Base-by-base conservation (phyloP, 2,329 filamentous ascomycete species). In the Penicillium crustosum region DNA sequence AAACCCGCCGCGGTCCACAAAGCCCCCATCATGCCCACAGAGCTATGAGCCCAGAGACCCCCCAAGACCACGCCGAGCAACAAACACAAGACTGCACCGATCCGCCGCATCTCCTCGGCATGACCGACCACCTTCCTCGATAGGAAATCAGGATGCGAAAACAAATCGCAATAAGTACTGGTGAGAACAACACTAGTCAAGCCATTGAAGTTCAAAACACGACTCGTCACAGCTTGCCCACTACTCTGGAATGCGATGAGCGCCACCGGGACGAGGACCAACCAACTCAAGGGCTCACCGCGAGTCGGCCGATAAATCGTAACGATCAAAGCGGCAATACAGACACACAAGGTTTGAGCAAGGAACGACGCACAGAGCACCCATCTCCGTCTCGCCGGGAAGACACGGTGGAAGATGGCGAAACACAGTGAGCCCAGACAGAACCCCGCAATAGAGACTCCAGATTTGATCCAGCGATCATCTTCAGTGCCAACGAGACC, bases 151-250 rank as follows among this genome's bases (percentile, higher is more conserved):
- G 79, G 75, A 66, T 91, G 89, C 1, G 86, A 89, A 65, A 91
- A 91, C 21, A 93, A 69, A 70, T 93, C 90, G 69, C 89, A 92
- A 77, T 93, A 93, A 61, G 90, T 86, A 70, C 88, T 91, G 1
- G 90, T 93, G 58, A 94, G 75, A 3, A 93, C 90, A 17, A 92
- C 89, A 60, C 88, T 91, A 0, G 89, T 92, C 21, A 93, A 76
- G 2, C 86, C 85, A 57, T 86, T 86, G 69, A 87, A 88, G 66
- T 86, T 83, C 59, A 93, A 74, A 0, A 88, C 86, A 4, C 89
- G 78, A 66, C 87, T 90, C 0, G 85, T 84, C n/a, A 92, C 86
- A 1, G 89, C 89, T 71, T 93, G 90, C 0, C 89, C 90, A 54
- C 87, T 88, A 62, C 86, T 87, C 76, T 93, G 90, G 66, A 93